A percentile compares a stretch with the other conserved stretches of the same genome.
These are phyloP conservation scores for Cryptococcus sp. DNA, from an alignment of 1,284 basidiomycete genomes.

Conservation along the genomic window DNA sequence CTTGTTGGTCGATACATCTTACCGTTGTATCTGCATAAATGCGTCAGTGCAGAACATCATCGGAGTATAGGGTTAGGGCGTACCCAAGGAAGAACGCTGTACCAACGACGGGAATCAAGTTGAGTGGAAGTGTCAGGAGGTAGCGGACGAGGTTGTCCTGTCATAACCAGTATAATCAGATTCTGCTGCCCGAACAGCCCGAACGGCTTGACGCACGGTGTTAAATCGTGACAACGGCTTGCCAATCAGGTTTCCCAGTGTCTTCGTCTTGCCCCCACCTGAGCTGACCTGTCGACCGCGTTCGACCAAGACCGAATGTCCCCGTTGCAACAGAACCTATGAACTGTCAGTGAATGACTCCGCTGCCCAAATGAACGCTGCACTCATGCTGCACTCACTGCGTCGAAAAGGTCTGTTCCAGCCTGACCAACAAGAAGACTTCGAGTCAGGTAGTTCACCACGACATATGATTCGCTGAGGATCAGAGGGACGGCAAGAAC, in stretches of 20 bases:
- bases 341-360: neutral
- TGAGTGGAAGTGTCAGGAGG: conserved; percentile 55
- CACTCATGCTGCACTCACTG: conserved; percentile 25
- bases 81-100: conserved; percentile 63
- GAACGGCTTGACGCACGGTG: conserved; percentile 24
- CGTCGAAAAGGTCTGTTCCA: conserved; percentile 56
- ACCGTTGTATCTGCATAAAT: conserved; percentile 42
- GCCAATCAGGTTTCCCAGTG: conserved; percentile 50
- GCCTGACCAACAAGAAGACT: conserved; percentile 58
- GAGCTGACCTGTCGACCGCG: conserved; percentile 47
- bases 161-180: neutral
- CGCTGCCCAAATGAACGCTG: neutral
- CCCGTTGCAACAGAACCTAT: conserved; percentile 52
- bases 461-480: conserved; percentile 54
- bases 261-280: conserved; percentile 30
- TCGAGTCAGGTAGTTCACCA: conserved; percentile 58
- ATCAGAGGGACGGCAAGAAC: conserved; percentile 55
- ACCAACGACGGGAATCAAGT: conserved; percentile 67
- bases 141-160: conserved; percentile 52
- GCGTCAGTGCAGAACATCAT: neutral
- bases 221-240: conserved; percentile 48
- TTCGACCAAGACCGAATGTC: conserved; percentile 51
- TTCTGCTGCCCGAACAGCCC: neutral
- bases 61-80: conserved; percentile 22
- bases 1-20: neutral